These are phyloP conservation scores for Botrytis porri DNA, from an alignment of 2,329 filamentous ascomycete genomes.

Conservation along the genomic window DNA sequence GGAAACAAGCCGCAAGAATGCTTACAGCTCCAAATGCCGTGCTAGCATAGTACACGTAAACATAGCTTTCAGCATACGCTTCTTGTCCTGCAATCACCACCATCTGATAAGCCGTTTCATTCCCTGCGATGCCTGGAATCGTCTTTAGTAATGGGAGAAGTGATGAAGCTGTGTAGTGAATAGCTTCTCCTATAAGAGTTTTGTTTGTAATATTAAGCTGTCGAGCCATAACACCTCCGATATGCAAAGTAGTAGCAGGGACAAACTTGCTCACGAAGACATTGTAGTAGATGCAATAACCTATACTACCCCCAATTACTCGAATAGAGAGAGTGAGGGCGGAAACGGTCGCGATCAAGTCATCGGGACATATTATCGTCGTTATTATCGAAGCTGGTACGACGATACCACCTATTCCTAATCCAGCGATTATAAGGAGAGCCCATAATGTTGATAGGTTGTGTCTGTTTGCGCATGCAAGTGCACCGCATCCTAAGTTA, in stretches of 20 bases:
- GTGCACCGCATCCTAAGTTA: conserved; percentile 44
- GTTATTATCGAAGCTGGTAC: conserved; percentile 60
- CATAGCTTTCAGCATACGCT: conserved; percentile 18
- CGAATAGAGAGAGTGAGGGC: conserved; percentile 67
- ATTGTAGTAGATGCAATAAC: conserved; percentile 57
- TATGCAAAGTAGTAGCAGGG: conserved; percentile 25
- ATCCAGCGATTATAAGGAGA: conserved; percentile 57
- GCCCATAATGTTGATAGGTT: conserved; percentile 55
- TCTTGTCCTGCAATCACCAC: conserved; percentile 51
- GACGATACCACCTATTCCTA: conserved; percentile 64
- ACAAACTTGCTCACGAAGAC: conserved; percentile 47
- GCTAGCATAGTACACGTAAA: conserved; percentile 41
- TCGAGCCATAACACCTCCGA: conserved; percentile 36
- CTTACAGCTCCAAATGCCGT: conserved; percentile 57
- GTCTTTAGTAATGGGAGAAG: conserved; percentile 42
- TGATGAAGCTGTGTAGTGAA: conserved; percentile 36
- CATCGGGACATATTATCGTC: conserved; percentile 67
- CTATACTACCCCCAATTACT: conserved; percentile 63
- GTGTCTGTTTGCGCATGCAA: conserved; percentile 49
- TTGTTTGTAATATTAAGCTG: conserved; percentile 45
- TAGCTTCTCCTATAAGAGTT: conserved; percentile 45
- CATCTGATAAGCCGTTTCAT: conserved; percentile 47
- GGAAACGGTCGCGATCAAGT: conserved; percentile 66
- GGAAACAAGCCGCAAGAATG: conserved; percentile 54
- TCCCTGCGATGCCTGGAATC: conserved; percentile 43